These are phyloP conservation scores for Moesziomyces parantarcticus DNA, from an alignment of 1,284 basidiomycete genomes.

Conservation along the genomic window DNA sequence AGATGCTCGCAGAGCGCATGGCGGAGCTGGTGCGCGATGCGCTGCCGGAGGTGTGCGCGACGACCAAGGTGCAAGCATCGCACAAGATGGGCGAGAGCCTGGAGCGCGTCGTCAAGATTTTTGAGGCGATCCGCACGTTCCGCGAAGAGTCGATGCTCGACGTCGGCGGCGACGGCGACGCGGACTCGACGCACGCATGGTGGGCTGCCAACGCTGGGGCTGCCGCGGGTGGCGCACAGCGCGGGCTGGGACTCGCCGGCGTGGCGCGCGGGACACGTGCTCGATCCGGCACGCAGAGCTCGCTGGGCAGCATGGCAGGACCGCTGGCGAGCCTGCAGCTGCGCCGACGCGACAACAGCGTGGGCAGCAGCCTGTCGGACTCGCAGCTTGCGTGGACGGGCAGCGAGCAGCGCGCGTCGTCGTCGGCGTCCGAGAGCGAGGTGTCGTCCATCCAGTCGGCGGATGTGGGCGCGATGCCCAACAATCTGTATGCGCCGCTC, in stretches of 20 bases:
- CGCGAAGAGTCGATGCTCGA: slow-evolving; percentile 27
- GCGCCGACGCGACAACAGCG: slow-evolving; percentile 22
- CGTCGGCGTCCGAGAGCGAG: slow-evolving; percentile 26
- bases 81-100: slow-evolving; percentile 22
- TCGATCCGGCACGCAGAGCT: slow-evolving; percentile 7
- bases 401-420: slow-evolving; percentile 11
- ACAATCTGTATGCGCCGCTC: slow-evolving; percentile 12
- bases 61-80: slow-evolving; percentile 24
- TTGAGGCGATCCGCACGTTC: slow-evolving; percentile 23
- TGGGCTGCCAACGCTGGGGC: not conserved
- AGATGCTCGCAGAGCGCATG: slow-evolving; percentile 16
- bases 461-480: slow-evolving; percentile 2
- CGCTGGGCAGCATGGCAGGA: slow-evolving; percentile 7
- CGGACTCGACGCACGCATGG: not conserved
- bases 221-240: not conserved
- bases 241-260: not conserved
- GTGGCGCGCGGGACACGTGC: not conserved
- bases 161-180: not conserved
- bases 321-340: slow-evolving; percentile 19
- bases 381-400: slow-evolving; percentile 18
- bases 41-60: slow-evolving; percentile 10
- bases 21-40: slow-evolving; percentile 7
- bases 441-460: slow-evolving; percentile 8
- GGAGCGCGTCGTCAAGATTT: slow-evolving; percentile 18
- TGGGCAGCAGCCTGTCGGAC: slow-evolving; percentile 23